Evolutionary conservation across 2,329 filamentous ascomycete species (phyloP), one percentile per base, ranked within the genome.

Genomic region (Exophiala alcalophila): DNA sequence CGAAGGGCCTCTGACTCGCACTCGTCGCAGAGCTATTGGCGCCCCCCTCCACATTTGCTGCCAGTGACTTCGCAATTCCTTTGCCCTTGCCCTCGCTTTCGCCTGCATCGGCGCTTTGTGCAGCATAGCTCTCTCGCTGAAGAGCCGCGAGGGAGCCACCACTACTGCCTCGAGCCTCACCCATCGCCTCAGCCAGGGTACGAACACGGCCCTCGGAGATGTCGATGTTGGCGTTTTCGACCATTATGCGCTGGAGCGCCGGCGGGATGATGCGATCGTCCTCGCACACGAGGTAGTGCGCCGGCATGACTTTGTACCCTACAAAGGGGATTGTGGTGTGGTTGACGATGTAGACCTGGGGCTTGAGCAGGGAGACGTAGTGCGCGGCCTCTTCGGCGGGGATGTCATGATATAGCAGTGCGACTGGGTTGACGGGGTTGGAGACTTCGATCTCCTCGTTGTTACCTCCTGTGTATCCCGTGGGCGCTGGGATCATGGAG

Each of bases 331-430:
- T 57, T 2, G 58, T 58, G 1, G 57, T 39, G 16, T 48, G 55
- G 20, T 60, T 58, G 5, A 59, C 59, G 7, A 47, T 54, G 55
- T 54, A 60, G 8, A 61, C 55, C 48, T 63, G 59, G 8, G 61
- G 61, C 2, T 54, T 55, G 4, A 64, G 56, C 7, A 52, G 54
- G 14, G 49, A 27, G 5, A 53, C 59, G 58, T 61, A 64, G 14
- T 57, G 28, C 19, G 48, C 35, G 4, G 59, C 59, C 36, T 59
- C 54, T 5, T 18, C 12, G 11, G 18, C 10, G 2, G 56, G 55
- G 9, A 60, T 57, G 32, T 63, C 61, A 19, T 63, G 60, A 44
- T 63, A 62, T 27, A 63, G 61, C 2, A 61, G 40, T 4, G 30
- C 20, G 16, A 43, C 16, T 3, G 40, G 40, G 7, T 18, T 32